A percentile compares a stretch with the other conserved stretches of the same genome.
Conservation (phyloP, 2,329 filamentous ascomycete species). For the Verticillium isaacii region DNA sequence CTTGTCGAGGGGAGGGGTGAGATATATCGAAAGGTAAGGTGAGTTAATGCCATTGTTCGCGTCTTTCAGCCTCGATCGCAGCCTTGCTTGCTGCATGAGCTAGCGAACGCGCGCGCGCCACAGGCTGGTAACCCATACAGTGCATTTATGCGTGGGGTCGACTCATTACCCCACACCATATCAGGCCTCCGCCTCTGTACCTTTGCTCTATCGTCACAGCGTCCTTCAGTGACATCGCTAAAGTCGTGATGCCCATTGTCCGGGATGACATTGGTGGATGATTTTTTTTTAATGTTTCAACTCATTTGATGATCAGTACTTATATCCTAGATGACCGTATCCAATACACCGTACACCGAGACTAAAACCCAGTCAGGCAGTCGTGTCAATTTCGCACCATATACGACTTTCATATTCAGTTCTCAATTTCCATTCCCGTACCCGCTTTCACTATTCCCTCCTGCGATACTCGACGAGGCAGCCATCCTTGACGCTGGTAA, state of each 20-base stretch:
- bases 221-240: no score
- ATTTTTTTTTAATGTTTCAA: neutral
- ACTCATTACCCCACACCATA: no score
- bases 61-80: neutral
- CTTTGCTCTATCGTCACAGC: no score
- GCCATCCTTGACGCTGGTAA: slow-evolving; percentile 69
- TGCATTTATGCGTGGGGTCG: neutral
- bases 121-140: neutral
- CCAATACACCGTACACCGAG: neutral
- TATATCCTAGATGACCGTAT: neutral
- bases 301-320: neutral
- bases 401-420: no score
- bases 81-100: neutral
- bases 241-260: no score
- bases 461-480: slow-evolving; percentile 60
- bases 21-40: neutral
- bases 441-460: slow-evolving; percentile 14
- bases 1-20: neutral
- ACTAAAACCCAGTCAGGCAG: neutral
- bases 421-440: neutral
- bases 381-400: neutral
- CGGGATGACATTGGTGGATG: no score
- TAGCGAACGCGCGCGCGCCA: neutral
- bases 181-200: no score
- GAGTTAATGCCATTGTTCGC: neutral